Base-by-base conservation (phyloP, 1,284 basidiomycete genomes). In the Sutorius eximius region DNA sequence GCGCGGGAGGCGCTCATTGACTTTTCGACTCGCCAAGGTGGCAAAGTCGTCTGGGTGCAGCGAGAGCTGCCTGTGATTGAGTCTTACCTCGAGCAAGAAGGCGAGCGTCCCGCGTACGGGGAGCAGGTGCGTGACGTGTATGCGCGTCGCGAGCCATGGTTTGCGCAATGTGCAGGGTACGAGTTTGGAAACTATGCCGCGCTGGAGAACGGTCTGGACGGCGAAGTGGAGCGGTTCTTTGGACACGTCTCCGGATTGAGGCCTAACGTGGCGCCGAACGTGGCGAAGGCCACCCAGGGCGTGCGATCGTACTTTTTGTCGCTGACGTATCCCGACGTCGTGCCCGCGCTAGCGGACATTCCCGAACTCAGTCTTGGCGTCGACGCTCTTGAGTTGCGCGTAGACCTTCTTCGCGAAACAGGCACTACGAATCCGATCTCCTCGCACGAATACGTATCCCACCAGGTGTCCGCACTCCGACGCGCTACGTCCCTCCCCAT, bases 331-430 rank as follows among this genome's bases (percentile, higher is more conserved):
- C 92, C 95, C 0, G 91, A 97, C 69, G 69, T 98, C 60, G 84
- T 81, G 0, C 82, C 84, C 5, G 87, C 89, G 0, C 77, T 96
- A 36, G 73, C 79, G 12, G 72, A 86, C 40, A 81, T 98, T 49
- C 82, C 88, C 11, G 82, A 87, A 51, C 75, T 98, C 57, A 85
- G 84, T 0, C 78, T 82, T n/a, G 96, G 97, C 4, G 89, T 87
- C 2, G 95, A 99, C 66, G 96, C 95, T 0, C 76, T 99, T 55
- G 96, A 99, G 73, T 73, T 99, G 29, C 88, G 96, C 3, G 95
- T 95, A 7, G 96, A 99, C 71, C 80, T 99, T 12, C 80, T 99
- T 24, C 85, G 83, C 33, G 78, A 85, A 5, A 70, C 73, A 3
- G 64, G 58, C 2, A 68, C 75, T 13, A 62, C 74, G 33, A 77